These are phyloP conservation scores for Batrachochytrium dendrobatidis DNA, from an alignment of 371 early-diverging fungal genomes.

Conservation along the genomic window DNA sequence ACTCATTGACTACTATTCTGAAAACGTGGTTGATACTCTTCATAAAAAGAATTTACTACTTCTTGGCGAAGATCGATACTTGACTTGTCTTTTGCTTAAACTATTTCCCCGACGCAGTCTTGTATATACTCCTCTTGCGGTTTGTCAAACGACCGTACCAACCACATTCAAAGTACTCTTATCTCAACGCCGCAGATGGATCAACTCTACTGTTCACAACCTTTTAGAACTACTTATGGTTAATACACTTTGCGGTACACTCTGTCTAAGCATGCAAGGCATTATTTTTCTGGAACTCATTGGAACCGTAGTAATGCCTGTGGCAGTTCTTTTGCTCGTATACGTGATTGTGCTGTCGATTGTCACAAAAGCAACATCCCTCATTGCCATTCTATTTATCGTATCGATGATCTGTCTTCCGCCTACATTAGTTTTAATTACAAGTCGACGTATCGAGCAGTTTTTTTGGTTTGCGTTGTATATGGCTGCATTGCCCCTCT, in stretches of 20 bases:
- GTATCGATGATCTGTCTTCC: conserved; percentile 42
- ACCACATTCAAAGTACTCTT: conserved; percentile 81
- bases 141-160: conserved; percentile 92
- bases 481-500: conserved; percentile 82
- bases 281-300: conserved; percentile 75
- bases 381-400: conserved; percentile 51
- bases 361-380: conserved; percentile 14
- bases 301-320: conserved; percentile 94
- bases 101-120: conserved; percentile 89
- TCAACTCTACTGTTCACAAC: conserved; percentile 97
- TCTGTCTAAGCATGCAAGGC: conserved; percentile 94
- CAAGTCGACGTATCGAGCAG: conserved; percentile 44
- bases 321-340: conserved; percentile 76
- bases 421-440: conserved; percentile 39
- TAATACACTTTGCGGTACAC: conserved; percentile 91
- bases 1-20: conserved; percentile 87
- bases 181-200: conserved; percentile 96
- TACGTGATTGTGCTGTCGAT: conserved; percentile 51
- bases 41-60: conserved; percentile 97
- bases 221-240: conserved; percentile 88
- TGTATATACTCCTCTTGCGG: conserved; percentile 90
- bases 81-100: conserved; percentile 96
- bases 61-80: conserved; percentile 98
- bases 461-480: conserved; percentile 93
- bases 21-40: conserved; percentile 90